These are phyloP conservation scores for Alternaria sp. DNA, from an alignment of 2,329 filamentous ascomycete species.

Conservation along the genomic window DNA sequence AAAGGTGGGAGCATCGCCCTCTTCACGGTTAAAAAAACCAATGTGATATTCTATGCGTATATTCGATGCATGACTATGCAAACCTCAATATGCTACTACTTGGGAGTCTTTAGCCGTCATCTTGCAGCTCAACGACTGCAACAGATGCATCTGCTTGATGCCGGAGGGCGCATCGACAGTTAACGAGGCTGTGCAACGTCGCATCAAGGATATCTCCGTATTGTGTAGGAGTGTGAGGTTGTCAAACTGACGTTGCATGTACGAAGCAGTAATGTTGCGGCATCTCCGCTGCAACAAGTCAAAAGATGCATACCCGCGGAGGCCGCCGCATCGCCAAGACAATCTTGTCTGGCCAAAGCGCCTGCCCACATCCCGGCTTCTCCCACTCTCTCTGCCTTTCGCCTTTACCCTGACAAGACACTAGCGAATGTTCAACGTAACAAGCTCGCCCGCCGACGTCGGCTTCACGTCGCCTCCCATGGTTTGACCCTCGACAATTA, in stretches of 20 bases:
- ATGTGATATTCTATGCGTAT: neutral
- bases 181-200: neutral
- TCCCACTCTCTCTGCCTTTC: constrained; percentile 14
- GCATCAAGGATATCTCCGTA: neutral
- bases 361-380: constrained; percentile 10
- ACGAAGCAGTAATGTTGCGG: constrained; percentile 2
- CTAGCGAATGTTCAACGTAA: constrained; percentile 33
- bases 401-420: constrained; percentile 10
- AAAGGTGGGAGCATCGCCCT: constrained; percentile 3
- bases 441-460: constrained; percentile 26
- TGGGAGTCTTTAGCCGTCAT: neutral
- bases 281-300: constrained; percentile 12
- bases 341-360: neutral
- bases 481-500: constrained; percentile 42
- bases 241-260: neutral
- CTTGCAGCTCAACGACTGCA: constrained; percentile 1
- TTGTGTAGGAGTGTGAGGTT: neutral
- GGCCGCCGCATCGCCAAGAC: constrained; percentile 11
- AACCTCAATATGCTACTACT: neutral
- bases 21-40: neutral
- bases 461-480: constrained; percentile 15
- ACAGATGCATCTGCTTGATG: neutral
- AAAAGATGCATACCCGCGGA: constrained; percentile 6
- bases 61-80: neutral
- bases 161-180: neutral